Conservation (phyloP, 371 early-diverging fungal genomes). For the Rhizopus stolonifer region DNA sequence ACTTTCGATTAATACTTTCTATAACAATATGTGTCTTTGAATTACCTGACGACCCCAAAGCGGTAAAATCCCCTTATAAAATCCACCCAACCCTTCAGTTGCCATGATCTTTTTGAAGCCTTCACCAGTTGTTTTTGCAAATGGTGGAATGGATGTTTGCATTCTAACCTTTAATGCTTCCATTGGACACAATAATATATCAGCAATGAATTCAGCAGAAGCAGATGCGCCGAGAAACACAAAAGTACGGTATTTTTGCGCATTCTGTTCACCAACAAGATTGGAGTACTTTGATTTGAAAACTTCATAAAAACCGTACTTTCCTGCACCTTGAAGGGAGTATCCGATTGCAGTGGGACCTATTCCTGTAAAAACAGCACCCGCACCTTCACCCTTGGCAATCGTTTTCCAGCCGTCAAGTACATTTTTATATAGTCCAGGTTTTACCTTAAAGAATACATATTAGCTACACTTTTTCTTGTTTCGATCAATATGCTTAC, state of each 20-base stretch:
- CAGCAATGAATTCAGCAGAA: constrained; percentile 87
- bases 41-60: constrained; percentile 74
- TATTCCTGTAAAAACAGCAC: constrained; percentile 76
- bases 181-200: constrained; percentile 79
- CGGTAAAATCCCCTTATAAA: constrained; percentile 75
- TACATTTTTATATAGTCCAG: constrained; percentile 69
- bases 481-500: constrained; percentile 10
- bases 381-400: constrained; percentile 63
- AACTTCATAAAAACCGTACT: constrained; percentile 87
- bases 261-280: constrained; percentile 70
- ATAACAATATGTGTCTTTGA: too few relatives aligned
- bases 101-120: constrained; percentile 63
- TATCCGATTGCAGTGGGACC: constrained; percentile 86
- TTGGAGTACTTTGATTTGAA: constrained; percentile 75
- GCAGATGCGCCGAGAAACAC: constrained; percentile 82
- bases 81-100: constrained; percentile 66
- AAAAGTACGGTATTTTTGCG: constrained; percentile 71
- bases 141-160: constrained; percentile 74
- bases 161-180: constrained; percentile 82
- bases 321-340: constrained; percentile 84
- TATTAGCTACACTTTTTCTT: not conserved
- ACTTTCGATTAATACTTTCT: too few relatives aligned
- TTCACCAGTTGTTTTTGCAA: constrained; percentile 64
- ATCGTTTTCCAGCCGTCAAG: constrained; percentile 71
- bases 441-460: constrained; percentile 35